Base-by-base conservation (phyloP, 371 early-diverging fungal genomes). In the Batkoa obscura region DNA sequence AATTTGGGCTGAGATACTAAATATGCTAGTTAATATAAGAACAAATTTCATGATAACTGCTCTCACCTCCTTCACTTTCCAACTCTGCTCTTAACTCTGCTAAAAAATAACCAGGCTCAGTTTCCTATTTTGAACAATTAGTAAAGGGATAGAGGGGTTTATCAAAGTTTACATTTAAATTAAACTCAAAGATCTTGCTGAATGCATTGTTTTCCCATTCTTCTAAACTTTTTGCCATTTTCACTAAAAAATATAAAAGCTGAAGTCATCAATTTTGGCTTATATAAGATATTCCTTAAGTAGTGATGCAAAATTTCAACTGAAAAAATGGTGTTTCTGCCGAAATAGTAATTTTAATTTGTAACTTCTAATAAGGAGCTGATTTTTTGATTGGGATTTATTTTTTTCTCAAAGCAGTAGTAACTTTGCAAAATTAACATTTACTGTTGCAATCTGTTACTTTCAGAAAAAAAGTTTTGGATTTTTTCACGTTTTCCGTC, bases 181-280 rank as follows among this genome's bases (percentile, higher is more conserved):
- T 35, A 50, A 50, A 31, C 10, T 32, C 36, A 50, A 50, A 50
- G 15, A 50, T 50, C 36, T 37, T 17, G 15, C 36, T 35, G 17
- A 50, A 50, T n/a, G 50, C 50, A 13, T 17, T 17, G n/a, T 50
- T 32, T 50, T 50, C 50, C 50, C 50, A 50, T 32, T 50, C 36
- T 15, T 50, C 32, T 32, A 50, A 50, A 50, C 32, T 50, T 32
- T 50, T 45, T 15, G 15, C 23, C 45, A 45, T 45, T 15, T 23
- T 45, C 23, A 23, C 23, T 23, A 23, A 23, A 23, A 23, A 23
- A 23, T 23, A 23, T 23, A 23, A 23, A 23, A 23, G 23, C 23
- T 23, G 23, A 23, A 23, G 23, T 23, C 23, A 23, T 23, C 23
- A 23, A 23, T 23, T 23, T 23, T 23, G 23, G 23, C 23, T 23